Percentiles rank a stretch among this genome's conserved stretches.
Evolutionary conservation across 805 yeast species (phyloP).

Genomic region (Metschnikowia orientalis): DNA sequence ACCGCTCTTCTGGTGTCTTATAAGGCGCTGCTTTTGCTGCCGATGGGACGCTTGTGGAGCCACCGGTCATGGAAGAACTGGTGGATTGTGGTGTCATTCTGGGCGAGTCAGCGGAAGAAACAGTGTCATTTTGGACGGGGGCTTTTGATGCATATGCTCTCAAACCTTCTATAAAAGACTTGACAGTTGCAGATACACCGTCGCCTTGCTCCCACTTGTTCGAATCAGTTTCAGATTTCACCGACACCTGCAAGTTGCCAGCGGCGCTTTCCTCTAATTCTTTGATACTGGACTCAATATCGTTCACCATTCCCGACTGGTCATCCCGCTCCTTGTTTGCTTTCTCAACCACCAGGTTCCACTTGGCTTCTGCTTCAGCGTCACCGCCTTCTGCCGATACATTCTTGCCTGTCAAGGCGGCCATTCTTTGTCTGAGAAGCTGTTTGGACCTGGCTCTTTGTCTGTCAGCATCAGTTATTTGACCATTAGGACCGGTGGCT

Average conservation of each 20-base stretch:
- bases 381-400: conserved; percentile 39
- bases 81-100: conserved; percentile 20
- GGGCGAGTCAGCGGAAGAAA: conserved; percentile 1
- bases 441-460: conserved; percentile 79
- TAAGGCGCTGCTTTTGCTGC: conserved; percentile 20
- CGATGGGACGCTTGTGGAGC: conserved; percentile 14
- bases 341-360: conserved; percentile 48
- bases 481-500: conserved; percentile 87
- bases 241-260: conserved; percentile 36
- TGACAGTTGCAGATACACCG: conserved; percentile 64
- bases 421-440: conserved; percentile 79
- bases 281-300: conserved; percentile 66
- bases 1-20: conserved; percentile 59
- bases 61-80: background rate
- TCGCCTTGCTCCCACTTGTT: conserved; percentile 79
- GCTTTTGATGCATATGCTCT: conserved; percentile 17
- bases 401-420: conserved; percentile 80
- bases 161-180: conserved; percentile 55
- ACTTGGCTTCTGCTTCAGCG: conserved; percentile 50
- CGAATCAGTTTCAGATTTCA: conserved; percentile 46
- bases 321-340: conserved; percentile 52
- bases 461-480: conserved; percentile 77
- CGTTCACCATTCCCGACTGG: conserved; percentile 60
- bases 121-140: background rate
- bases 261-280: conserved; percentile 53